Evolutionary conservation across 768 basidiomycete species (phyloP), one percentile per base, ranked within the genome.

Genomic region (Pleurotus pulmonarius): DNA sequence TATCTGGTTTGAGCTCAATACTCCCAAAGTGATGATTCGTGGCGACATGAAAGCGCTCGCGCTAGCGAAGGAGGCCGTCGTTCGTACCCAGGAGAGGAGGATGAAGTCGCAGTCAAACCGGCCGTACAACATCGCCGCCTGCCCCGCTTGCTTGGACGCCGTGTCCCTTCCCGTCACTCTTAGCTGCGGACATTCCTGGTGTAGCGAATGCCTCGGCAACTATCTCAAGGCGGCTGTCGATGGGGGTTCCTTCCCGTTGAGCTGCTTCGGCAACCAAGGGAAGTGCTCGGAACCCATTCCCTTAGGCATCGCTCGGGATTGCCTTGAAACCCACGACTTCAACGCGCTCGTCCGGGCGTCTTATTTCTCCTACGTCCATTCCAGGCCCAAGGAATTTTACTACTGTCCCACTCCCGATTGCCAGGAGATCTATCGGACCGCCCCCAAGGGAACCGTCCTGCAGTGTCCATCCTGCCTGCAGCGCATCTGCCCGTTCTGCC

Each of bases 341-440:
- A 74, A 82, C 24, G 71, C 77, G 0, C 61, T 92, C 34, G 70
- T 82, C 15, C 73, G 81, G 11, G 80, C 87, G 0, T 80, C 89
- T 0, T 85, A 87, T 61, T 72, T 80, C n/a, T 67, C 79, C 0
- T 75, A 91, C 63, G 73, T 90, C 16, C 81, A 85, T 57, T 69
- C 79, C 2, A 79, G 79, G 38, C 75, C 87, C 0, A 69, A 76
- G 6, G 86, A 90, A 56, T 87, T 87, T 61, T 77, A 82, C 57
- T 86, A 83, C 61, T 93, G 91, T 68, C 90, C 91, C 0, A 86
- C 89, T 0, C 86, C 91, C 0, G 88, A 92, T 65, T 93, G 91
- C 61, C 73, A 74, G 0, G 86, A 90, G 62, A 76, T 91, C 5
- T 93, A 92, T 65, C 83, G 88, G 24, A 64, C 76, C 2, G 79